phyloP scores from a whole-genome alignment of 1,139 yeast genomes.

The Saccharomyces hybrid region DNA sequence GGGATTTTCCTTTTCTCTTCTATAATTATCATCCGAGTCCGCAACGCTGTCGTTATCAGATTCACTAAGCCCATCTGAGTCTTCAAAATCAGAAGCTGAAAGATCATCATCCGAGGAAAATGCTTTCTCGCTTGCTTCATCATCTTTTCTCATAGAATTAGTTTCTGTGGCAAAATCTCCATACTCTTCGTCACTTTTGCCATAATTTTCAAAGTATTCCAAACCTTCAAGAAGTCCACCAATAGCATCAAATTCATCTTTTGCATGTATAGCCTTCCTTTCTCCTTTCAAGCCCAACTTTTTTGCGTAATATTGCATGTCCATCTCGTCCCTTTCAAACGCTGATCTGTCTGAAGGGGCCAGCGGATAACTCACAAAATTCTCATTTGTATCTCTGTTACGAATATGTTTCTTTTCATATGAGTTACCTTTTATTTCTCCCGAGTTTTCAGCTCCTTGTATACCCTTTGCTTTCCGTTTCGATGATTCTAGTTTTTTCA shows the following conservation, averaged over 20 bases:
- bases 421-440: slow-evolving; percentile 1
- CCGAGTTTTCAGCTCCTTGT: neutral
- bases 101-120: slow-evolving; percentile 43
- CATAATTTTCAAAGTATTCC: slow-evolving; percentile 50
- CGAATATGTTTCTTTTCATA: slow-evolving; percentile 11
- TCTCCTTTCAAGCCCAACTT: slow-evolving; percentile 64
- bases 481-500: slow-evolving; percentile 39
- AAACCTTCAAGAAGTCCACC: slow-evolving; percentile 75
- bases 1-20: slow-evolving; percentile 57
- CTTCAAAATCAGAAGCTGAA: slow-evolving; percentile 43
- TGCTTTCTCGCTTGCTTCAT: slow-evolving; percentile 24
- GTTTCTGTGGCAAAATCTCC: slow-evolving; percentile 18
- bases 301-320: slow-evolving; percentile 75
- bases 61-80: slow-evolving; percentile 36
- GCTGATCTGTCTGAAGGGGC: slow-evolving; percentile 40
- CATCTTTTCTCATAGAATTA: slow-evolving; percentile 19
- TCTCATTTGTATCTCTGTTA: neutral
- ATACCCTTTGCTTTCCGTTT: slow-evolving; percentile 28
- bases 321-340: slow-evolving; percentile 61
- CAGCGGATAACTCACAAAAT: slow-evolving; percentile 15
- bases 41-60: slow-evolving; percentile 41
- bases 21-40: slow-evolving; percentile 31
- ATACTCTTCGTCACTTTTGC: slow-evolving; percentile 16
- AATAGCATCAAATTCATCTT: slow-evolving; percentile 57
- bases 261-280: slow-evolving; percentile 38